These are phyloP conservation scores for Penicillium subrubescens DNA, from an alignment of 495 filamentous ascomycete species.

Conservation along the genomic window DNA sequence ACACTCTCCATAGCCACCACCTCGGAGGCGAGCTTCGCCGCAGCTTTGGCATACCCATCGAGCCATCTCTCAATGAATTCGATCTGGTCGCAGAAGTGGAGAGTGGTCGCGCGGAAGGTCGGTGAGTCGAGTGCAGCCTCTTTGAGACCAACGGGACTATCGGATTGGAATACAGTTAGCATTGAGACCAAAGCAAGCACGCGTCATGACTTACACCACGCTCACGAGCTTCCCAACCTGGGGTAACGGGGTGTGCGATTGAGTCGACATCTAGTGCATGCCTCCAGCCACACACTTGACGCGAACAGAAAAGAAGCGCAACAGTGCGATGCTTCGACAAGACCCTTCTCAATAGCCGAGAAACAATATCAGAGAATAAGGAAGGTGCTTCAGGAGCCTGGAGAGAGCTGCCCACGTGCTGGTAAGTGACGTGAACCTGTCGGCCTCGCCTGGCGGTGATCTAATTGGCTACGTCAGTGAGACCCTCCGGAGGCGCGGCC, in stretches of 20 bases:
- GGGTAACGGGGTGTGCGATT: conserved; percentile 46
- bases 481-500: background rate
- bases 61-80: conserved; percentile 93
- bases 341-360: background rate
- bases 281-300: conserved; percentile 43
- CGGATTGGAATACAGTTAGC: conserved; percentile 16
- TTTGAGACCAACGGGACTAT: conserved; percentile 82
- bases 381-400: conserved; percentile 18
- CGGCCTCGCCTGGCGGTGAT: conserved; percentile 21
- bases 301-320: conserved; percentile 20
- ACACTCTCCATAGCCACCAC: conserved; percentile 66
- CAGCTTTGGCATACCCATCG: conserved; percentile 77
- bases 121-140: conserved; percentile 96
- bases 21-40: conserved; percentile 76
- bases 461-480: conserved; percentile 50
- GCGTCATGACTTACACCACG: conserved; percentile 48
- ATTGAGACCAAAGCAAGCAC: conserved; percentile 1
- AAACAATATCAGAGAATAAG: background rate
- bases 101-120: conserved; percentile 85
- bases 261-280: conserved; percentile 52
- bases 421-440: conserved; percentile 13
- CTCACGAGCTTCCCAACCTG: conserved; percentile 57
- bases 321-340: conserved; percentile 8
- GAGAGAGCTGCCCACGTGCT: conserved; percentile 22
- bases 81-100: conserved; percentile 90